Evolutionary conservation across 371 early-diverging fungal genomes (phyloP), one percentile per base, ranked within the genome.

Genomic region (Aphelidium insulamus): DNA sequence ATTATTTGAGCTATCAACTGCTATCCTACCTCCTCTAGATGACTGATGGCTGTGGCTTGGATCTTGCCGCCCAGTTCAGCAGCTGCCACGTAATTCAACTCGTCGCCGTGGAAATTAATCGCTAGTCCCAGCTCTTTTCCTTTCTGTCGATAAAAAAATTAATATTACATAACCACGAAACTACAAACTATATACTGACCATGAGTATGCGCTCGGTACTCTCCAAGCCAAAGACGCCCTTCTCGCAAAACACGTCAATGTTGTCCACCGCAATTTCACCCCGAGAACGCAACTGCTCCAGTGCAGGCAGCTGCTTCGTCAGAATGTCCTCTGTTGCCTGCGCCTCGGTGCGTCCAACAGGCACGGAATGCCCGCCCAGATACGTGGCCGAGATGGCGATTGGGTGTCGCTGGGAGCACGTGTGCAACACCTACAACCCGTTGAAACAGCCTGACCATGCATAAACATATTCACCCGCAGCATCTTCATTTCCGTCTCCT

Each of bases 31-130:
- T 38, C 38, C 14, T 38, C 38, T 11, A 38, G 21, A 5, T 38
- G 38, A 12, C 20, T 20, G 16, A 38, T 38, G 16, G 38, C 38
- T 5, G 37, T 12, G 14, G 38, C 29, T 10, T 37, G 37, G 2
- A 38, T 4, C 19, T 20, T 12, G 8, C 8, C 38, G 26, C 34
- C 38, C 2, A 32, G 19, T 1, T 38, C 36, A 11, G 25, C 38
- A 5, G 34, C 5, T 2, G 9, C 38, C 29, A 38, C 22, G 17
- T 16, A 5, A 7, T 38, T 16, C 17, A 38, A 26, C 38, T 38
- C 38, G 23, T 38, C 38, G 24, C 38, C 38, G 21, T 38, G 38
- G 21, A 38, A 38, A 22, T 38, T 38, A 21, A 38, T 32, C 15
- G 26, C 19, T 37, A 21, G 22, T 10, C 38, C 33, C 10, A 19